These are phyloP conservation scores for Gonapodya prolifera DNA, from an alignment of 192 early-diverging fungal genomes.

Conservation along the genomic window DNA sequence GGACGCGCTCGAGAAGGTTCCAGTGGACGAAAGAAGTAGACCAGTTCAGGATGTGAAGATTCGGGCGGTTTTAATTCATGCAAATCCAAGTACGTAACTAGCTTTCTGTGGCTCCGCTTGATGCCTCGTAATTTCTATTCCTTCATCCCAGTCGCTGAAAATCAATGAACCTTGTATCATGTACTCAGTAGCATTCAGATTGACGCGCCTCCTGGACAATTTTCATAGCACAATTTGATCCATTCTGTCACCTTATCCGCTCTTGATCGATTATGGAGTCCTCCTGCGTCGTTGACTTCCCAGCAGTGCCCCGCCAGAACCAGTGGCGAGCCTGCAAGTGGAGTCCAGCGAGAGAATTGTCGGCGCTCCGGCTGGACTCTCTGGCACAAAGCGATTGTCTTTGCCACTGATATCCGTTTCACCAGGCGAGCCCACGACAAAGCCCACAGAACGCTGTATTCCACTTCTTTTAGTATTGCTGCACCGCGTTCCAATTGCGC, in stretches of 20 bases:
- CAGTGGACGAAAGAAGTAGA: constrained; percentile 68
- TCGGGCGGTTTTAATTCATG: constrained; percentile 69
- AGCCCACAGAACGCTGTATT: background rate
- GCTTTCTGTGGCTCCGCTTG: no score
- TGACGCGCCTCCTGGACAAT: background rate
- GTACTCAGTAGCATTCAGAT: background rate
- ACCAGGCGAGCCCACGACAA: background rate
- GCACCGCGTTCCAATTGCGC: background rate
- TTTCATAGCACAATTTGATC: background rate
- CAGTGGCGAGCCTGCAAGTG: background rate
- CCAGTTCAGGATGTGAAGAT: constrained; percentile 71
- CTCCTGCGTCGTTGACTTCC: background rate
- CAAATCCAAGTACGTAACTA: constrained; percentile 80
- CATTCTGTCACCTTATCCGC: background rate
- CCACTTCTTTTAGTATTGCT: background rate
- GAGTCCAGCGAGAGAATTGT: background rate
- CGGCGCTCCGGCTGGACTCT: background rate
- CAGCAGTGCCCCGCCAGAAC: background rate
- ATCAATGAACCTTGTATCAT: background rate
- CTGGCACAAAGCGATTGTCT: background rate
- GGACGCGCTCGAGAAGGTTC: constrained; percentile 73
- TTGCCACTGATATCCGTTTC: background rate
- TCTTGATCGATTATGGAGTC: background rate
- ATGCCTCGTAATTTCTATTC: background rate
- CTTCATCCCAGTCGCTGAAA: background rate